Evolutionary conservation across 805 yeast species (phyloP).

Genomic region (Metschnikowia koreensis): DNA sequence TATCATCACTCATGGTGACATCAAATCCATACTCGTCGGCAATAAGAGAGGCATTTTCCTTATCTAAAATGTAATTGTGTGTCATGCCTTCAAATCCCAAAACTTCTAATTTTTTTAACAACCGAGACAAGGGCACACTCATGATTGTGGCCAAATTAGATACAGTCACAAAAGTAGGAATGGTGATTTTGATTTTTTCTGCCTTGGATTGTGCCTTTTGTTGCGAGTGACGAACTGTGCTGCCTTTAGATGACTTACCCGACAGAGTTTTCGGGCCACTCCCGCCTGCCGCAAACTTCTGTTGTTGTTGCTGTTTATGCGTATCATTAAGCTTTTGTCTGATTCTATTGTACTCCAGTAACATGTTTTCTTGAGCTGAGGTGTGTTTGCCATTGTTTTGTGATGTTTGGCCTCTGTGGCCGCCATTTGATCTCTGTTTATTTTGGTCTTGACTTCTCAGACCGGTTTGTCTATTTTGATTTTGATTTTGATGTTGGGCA

Average conservation of each 20-base stretch:
- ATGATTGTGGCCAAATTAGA: slow-evolving; percentile 74
- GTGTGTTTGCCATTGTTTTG: not conserved
- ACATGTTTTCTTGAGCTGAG: slow-evolving; percentile 9
- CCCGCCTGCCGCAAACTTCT: not conserved
- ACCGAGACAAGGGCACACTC: slow-evolving; percentile 58
- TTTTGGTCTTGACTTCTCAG: not conserved
- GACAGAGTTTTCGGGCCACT: not conserved
- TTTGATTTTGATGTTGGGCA: not conserved
- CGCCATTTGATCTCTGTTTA: not conserved
- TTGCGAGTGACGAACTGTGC: not conserved
- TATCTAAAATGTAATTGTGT: slow-evolving; percentile 77
- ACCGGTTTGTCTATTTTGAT: not conserved
- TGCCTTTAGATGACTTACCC: slow-evolving; percentile 1
- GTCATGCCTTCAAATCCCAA: slow-evolving; percentile 74
- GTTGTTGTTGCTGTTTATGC: slow-evolving; percentile 14
- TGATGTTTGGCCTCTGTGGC: not conserved
- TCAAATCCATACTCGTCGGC: slow-evolving; percentile 87
- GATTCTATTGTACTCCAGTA: slow-evolving; percentile 18
- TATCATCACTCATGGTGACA: slow-evolving; percentile 52
- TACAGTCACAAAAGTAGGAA: slow-evolving; percentile 79
- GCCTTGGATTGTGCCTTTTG: slow-evolving; percentile 3
- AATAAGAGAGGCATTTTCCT: slow-evolving; percentile 79
- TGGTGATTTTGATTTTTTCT: slow-evolving; percentile 31
- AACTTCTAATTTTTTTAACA: slow-evolving; percentile 55
- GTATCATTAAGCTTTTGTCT: slow-evolving; percentile 20